Conservation (phyloP, 1,139 yeast genomes). For the Yamadazyma spencermartinsiae region DNA sequence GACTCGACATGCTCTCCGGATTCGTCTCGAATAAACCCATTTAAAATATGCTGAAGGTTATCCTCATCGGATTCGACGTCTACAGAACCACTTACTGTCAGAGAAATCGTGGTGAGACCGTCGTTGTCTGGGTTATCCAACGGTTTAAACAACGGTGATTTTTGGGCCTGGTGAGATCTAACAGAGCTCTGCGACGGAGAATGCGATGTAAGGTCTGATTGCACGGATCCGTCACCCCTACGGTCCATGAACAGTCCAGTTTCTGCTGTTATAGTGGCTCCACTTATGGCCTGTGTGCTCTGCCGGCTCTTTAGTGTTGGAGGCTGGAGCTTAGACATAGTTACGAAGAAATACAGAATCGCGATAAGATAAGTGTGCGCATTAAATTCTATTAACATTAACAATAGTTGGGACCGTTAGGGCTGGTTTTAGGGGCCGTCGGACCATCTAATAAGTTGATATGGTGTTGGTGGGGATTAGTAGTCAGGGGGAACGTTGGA, state of each 20-base stretch:
- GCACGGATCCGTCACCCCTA: neutral
- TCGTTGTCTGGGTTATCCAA: neutral
- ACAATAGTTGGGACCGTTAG: too few species aligned
- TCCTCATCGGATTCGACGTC: conserved; percentile 25
- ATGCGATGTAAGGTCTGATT: neutral
- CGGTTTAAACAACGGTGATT: neutral
- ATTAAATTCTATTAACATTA: too few species aligned
- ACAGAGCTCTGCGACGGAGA: conserved; percentile 1
- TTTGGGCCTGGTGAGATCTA: neutral
- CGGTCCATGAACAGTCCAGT: neutral
- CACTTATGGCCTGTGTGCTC: conserved; percentile 11
- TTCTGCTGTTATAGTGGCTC: conserved; percentile 6
- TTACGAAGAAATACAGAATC: too few species aligned
- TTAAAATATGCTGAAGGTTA: conserved; percentile 28
- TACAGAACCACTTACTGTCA: conserved; percentile 9
- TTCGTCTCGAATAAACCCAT: conserved; percentile 25
- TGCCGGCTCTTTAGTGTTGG: conserved; percentile 4
- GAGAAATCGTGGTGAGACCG: conserved; percentile 5
- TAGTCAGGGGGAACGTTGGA: too few species aligned
- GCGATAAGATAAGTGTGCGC: too few species aligned
- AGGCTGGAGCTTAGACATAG: conserved; percentile 8
- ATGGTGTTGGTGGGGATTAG: neutral
- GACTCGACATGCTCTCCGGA: neutral
- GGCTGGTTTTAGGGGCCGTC: too few species aligned
- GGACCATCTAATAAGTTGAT: too few species aligned